These are phyloP conservation scores for Zangia roseola DNA, from an alignment of 768 basidiomycete genomes.

Conservation along the genomic window DNA sequence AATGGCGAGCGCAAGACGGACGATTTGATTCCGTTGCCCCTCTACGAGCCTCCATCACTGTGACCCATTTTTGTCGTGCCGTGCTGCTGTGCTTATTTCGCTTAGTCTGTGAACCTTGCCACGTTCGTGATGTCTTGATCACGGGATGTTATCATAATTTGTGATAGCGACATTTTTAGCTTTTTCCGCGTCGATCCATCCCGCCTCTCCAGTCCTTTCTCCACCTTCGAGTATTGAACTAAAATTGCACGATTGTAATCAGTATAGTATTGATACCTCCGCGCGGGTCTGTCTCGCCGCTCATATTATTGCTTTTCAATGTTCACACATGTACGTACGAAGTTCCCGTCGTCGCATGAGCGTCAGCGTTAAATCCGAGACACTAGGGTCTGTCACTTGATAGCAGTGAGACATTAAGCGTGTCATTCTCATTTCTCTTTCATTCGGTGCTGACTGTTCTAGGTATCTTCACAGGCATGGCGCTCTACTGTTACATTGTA, in stretches of 20 bases:
- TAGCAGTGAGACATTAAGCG: slow-evolving; percentile 6
- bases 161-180: background rate
- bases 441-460: no score
- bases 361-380: background rate
- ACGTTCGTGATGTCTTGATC: background rate
- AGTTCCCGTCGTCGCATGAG: background rate
- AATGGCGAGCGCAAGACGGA: slow-evolving; percentile 77
- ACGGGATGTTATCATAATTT: background rate
- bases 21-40: slow-evolving; percentile 58
- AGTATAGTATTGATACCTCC: background rate
- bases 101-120: background rate
- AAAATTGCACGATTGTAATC: background rate
- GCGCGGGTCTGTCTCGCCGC: no score
- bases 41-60: slow-evolving; percentile 48
- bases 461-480: no score
- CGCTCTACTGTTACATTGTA: no score
- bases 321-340: background rate
- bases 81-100: background rate
- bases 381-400: background rate
- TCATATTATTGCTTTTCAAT: no score
- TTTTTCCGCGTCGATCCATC: slow-evolving; percentile 9
- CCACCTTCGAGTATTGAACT: background rate
- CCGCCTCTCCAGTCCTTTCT: slow-evolving; percentile 8
- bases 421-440: background rate
- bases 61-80: background rate